Conservation (phyloP, 768 basidiomycete genomes). For the Tulasnella sp. region DNA sequence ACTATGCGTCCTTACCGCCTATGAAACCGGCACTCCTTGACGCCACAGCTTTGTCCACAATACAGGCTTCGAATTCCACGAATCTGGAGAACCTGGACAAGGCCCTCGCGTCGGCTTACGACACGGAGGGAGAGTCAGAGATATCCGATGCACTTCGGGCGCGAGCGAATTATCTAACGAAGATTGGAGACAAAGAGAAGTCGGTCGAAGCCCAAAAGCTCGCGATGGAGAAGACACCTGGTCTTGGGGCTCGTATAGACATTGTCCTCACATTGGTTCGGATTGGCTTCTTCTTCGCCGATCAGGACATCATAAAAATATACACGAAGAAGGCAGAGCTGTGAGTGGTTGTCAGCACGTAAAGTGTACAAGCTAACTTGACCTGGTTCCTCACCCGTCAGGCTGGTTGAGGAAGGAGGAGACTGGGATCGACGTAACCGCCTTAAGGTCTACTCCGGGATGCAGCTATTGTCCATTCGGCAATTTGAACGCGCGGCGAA, state of each 20-base stretch:
- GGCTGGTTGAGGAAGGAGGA: constrained; percentile 86
- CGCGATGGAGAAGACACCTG: constrained; percentile 85
- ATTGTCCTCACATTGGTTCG: constrained; percentile 79
- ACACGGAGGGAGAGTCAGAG: constrained; percentile 87
- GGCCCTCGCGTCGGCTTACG: constrained; percentile 72
- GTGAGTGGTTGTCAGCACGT: constrained; percentile 34
- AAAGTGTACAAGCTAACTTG: background rate
- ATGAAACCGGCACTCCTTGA: constrained; percentile 15
- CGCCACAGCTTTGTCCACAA: constrained; percentile 30
- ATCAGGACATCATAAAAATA: constrained; percentile 55
- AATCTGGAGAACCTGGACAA: constrained; percentile 67
- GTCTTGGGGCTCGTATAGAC: constrained; percentile 87
- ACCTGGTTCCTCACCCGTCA: constrained; percentile 25
- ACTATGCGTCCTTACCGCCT: constrained; percentile 34
- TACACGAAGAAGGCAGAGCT: constrained; percentile 72
- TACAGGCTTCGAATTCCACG: constrained; percentile 60
- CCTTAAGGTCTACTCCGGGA: constrained; percentile 87
- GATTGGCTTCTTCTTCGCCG: constrained; percentile 82
- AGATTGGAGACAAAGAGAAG: constrained; percentile 86
- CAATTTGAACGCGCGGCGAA: constrained; percentile 82
- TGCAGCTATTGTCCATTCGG: constrained; percentile 78
- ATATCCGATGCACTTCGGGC: constrained; percentile 80
- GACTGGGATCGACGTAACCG: constrained; percentile 98
- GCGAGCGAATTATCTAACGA: constrained; percentile 72
- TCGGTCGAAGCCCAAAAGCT: constrained; percentile 70